These are phyloP conservation scores for Diphasiastrum complanatum DNA, from an alignment of 83 land plant species.

Conservation along the genomic window DNA sequence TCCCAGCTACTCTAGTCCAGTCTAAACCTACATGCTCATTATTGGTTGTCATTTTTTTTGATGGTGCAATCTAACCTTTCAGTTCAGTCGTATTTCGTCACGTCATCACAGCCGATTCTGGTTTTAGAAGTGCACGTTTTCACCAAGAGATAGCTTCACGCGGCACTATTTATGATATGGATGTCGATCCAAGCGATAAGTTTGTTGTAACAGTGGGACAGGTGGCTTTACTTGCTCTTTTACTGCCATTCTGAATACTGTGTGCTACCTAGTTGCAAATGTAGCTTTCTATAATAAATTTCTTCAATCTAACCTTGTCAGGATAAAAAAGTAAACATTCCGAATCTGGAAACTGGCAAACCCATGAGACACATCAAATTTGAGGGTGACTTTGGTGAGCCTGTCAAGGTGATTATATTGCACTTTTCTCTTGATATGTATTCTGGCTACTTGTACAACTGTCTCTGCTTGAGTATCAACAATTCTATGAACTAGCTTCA, in stretches of 20 bases:
- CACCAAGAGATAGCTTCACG: slow-evolving; percentile 52
- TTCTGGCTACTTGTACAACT: too few species aligned
- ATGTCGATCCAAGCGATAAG: slow-evolving; percentile 39
- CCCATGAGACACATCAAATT: slow-evolving; percentile 46
- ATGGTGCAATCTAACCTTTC: too few species aligned
- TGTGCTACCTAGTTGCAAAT: not conserved
- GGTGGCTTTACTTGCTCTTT: slow-evolving; percentile 23
- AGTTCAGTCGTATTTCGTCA: slow-evolving; percentile 64
- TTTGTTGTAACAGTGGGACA: slow-evolving; percentile 62
- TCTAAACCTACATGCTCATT: too few species aligned
- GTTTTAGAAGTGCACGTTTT: slow-evolving; percentile 38
- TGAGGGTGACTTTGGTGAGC: slow-evolving; percentile 54
- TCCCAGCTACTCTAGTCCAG: too few species aligned
- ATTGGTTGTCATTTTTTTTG: too few species aligned
- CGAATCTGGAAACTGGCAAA: slow-evolving; percentile 47
- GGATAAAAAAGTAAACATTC: slow-evolving; percentile 64
- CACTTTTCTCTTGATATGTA: too few species aligned
- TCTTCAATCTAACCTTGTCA: slow-evolving; percentile 16
- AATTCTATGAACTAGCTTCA: too few species aligned
- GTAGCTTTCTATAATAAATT: slow-evolving; percentile 2
- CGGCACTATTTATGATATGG: slow-evolving; percentile 70
- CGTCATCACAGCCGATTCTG: slow-evolving; percentile 23
- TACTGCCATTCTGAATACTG: not conserved
- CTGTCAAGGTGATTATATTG: slow-evolving; percentile 51
- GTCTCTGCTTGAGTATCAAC: too few species aligned